Evolutionary conservation across 2,329 filamentous ascomycete genomes (phyloP), one percentile per base, ranked within the genome.

Genomic region (Aureobasidium sp.): DNA sequence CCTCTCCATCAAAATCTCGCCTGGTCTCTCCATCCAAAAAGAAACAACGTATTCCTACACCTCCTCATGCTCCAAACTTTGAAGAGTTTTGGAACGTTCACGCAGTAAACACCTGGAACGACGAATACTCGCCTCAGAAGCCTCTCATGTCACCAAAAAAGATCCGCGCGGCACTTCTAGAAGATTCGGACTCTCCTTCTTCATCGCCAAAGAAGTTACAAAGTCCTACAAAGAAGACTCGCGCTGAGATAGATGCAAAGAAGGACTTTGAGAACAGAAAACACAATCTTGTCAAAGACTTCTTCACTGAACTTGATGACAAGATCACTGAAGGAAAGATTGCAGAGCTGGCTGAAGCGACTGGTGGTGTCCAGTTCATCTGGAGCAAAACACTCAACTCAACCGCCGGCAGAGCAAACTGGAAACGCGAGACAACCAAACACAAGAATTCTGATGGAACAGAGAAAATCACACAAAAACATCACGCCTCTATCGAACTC

Each of bases 361-460:
- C 88, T 0, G 89, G 89, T 21, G 90, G 90, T 1, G 80, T 93
- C 50, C 82, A 83, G 61, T 79, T 93, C 41, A 74, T 83, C 47
- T 94, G 90, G 90, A 86, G 81, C 63, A 90, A 88, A 67, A 90
- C 84, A n/a, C 82, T 94, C 57, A 89, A 87, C 70, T 88, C 87
- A 1, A 93, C 90, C 0, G 90, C 90, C 15, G 90, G 90, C 41
- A 73, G 79, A 34, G 79, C 79, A 37, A 79, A 79, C 63, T 81
- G 79, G 79, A 75, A 74, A 10, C 72, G 76, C 55, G 77, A 80
- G 67, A 74, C 72, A 21, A 72, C 75, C 25, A 74, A 72, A 53
- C 66, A 71, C 1, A 71, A 68, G 45, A 41, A 61, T 5, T 25
- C 41, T 10, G 49, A 54, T 29, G 59, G 59, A 32, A 34, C 60